Base-by-base conservation (phyloP, 2,329 filamentous ascomycete species). In the Xylariaceae sp. region DNA sequence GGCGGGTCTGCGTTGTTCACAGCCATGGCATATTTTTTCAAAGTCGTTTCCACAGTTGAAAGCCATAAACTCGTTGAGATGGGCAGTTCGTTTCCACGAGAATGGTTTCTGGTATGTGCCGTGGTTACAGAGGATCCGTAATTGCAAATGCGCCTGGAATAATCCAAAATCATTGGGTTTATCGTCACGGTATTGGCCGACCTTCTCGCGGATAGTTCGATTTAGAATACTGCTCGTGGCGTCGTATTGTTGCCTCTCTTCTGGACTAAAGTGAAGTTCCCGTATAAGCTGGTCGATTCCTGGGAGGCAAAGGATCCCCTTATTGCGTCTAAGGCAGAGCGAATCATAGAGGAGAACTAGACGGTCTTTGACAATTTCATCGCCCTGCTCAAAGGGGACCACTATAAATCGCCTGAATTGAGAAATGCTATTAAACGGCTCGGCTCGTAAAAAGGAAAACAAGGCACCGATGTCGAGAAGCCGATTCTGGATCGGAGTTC, bases 401-500 rank as follows among this genome's bases (percentile, higher is more conserved):
- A 71, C 70, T n/a, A 83, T 78, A 45, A 68, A 76, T n/a, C 72
- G 72, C 2, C 78, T 74, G 56, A 82, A 82, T 3, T 63, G 69
- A 1, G 71, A 65, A 4, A 73, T 56, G n/a, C 67, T 75, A 28
- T 76, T 67, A 55, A 82, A 79, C 1, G 75, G 76, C 17, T 69
- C 68, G 1, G 76, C 72, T 39, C 73, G 68, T 19, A 84, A 65
- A 58, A 85, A 84, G 1, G 75, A 72, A 37, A 84, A 74, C 0
- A 85, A 69, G 0, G 81, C 74, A 0, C 78, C 81, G 3, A 85
- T 74, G 45, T 85, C 82, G 6, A 79, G 77, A 0, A 85, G 70
- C 2, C 70, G 71, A 60, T 85, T 85, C 55, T 85, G 82, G 21
- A 85, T 79, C 0, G 82, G 82, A 0, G 81, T 84, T 1, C 80